phyloP scores from a whole-genome alignment of 2,329 filamentous ascomycete species.

The Phoma sp. region DNA sequence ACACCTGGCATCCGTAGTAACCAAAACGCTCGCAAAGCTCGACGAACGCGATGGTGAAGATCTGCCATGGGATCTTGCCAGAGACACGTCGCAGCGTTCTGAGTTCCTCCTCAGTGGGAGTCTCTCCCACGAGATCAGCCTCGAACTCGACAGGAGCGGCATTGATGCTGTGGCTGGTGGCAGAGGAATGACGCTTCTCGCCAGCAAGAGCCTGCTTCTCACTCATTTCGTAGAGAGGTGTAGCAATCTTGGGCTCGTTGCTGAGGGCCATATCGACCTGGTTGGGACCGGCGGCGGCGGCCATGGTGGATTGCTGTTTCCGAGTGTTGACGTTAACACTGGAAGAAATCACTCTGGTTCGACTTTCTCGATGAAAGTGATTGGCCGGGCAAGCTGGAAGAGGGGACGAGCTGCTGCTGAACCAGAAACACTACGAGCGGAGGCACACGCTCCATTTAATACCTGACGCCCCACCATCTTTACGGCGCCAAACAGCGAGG shows the following conservation, averaged over 20 bases:
- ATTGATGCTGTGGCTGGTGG: conserved; percentile 26
- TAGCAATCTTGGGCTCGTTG: conserved; percentile 43
- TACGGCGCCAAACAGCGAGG: conserved; percentile 18
- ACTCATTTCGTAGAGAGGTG: conserved; percentile 39
- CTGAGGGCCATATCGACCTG: conserved; percentile 44
- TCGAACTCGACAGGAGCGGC: conserved; percentile 38
- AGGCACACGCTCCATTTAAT: conserved; percentile 23
- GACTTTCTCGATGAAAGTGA: conserved; percentile 13
- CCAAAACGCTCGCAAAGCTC: conserved; percentile 80
- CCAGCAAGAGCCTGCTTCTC: conserved; percentile 41
- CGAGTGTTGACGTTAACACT: conserved; percentile 19
- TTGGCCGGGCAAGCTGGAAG: conserved; percentile 18
- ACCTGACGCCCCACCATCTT: conserved; percentile 13
- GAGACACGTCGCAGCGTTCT: conserved; percentile 67
- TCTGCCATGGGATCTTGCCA: conserved; percentile 68
- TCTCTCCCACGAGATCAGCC: conserved; percentile 44
- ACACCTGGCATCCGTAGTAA: conserved; percentile 74
- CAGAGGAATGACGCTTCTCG: conserved; percentile 33
- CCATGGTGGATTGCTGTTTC: conserved; percentile 33
- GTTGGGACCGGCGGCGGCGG: conserved; percentile 41
- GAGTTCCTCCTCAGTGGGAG: conserved; percentile 68
- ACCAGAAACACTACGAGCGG: conserved; percentile 8
- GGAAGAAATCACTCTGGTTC: conserved; percentile 9
- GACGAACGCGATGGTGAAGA: conserved; percentile 74
- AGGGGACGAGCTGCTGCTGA: conserved; percentile 22